Conservation (phyloP, 2,329 filamentous ascomycete genomes). For the Alternaria infectoria region DNA sequence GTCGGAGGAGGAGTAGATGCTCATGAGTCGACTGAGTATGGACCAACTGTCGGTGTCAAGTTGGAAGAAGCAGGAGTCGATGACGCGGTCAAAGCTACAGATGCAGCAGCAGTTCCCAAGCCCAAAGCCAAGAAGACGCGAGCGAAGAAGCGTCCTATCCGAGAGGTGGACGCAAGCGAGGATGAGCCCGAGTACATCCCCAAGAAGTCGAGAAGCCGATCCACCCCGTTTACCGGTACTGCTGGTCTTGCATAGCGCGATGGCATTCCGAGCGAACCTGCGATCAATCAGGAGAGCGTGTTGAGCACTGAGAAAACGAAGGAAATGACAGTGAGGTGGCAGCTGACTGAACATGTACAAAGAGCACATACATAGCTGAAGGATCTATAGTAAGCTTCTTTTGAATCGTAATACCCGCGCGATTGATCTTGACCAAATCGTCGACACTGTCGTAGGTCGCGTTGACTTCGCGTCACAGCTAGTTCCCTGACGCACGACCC, state of each 20-base stretch:
- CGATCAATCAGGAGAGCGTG: not conserved
- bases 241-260: not conserved
- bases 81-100: not conserved
- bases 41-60: not conserved
- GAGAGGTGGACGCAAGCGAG: slow-evolving; percentile 3
- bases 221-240: not conserved
- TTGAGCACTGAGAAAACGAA: not conserved
- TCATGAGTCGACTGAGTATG: not conserved
- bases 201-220: slow-evolving; percentile 20
- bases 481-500: slow-evolving; percentile 1
- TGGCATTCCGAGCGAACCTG: not conserved
- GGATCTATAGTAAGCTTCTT: not conserved
- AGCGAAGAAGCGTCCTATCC: slow-evolving; percentile 16
- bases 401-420: not conserved
- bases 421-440: not conserved
- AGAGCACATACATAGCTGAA: not conserved
- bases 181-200: slow-evolving; percentile 15
- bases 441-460: not conserved
- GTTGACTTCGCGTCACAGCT: not conserved
- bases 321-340: not conserved
- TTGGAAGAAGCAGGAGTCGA: not conserved
- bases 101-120: not conserved
- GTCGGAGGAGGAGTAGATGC: not conserved
- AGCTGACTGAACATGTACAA: not conserved
- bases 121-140: not conserved